A percentile compares a stretch with the other conserved stretches of the same genome.
Conservation (phyloP, 345 rosid genomes). For the Eucalyptus regnans region DNA sequence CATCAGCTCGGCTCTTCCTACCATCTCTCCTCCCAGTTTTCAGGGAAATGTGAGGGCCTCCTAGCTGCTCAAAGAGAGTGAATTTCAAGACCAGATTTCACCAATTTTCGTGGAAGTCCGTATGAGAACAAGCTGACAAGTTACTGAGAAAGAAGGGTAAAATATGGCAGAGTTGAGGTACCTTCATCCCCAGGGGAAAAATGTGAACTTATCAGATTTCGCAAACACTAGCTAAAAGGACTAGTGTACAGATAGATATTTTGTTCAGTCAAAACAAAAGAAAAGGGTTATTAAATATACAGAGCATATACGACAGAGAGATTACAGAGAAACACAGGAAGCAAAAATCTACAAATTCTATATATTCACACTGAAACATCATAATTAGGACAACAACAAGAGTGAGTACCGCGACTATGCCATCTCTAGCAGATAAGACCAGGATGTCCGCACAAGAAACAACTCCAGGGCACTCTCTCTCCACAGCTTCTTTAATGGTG, state of each 20-base stretch:
- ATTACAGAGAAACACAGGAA: not conserved
- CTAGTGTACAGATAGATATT: not conserved
- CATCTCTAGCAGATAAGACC: slow-evolving; percentile 83
- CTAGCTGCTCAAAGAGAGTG: slow-evolving; percentile 33
- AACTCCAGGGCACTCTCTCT: slow-evolving; percentile 91
- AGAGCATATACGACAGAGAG: not conserved
- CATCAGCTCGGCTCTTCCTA: slow-evolving; percentile 68
- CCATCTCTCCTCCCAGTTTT: slow-evolving; percentile 97
- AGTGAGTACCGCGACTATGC: slow-evolving; percentile 51
- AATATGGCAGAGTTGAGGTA: not conserved
- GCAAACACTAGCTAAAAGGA: not conserved
- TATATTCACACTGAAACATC: not conserved
- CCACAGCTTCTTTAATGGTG: slow-evolving; percentile 82
- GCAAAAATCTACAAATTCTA: not conserved
- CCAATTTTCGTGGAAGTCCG: not conserved
- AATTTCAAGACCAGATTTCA: not conserved
- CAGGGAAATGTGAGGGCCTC: slow-evolving; percentile 84
- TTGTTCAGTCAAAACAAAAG: not conserved
- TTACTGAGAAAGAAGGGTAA: not conserved
- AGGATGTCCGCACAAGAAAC: slow-evolving; percentile 89
- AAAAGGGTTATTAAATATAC: not conserved
- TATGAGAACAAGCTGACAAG: not conserved
- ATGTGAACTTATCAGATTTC: not conserved
- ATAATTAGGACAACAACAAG: not conserved
- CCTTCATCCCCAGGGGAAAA: not conserved